Evolutionary conservation across 306 rosid genomes (phyloP), one percentile per base, ranked within the genome.

Genomic region (Astragalus membranaceus): DNA sequence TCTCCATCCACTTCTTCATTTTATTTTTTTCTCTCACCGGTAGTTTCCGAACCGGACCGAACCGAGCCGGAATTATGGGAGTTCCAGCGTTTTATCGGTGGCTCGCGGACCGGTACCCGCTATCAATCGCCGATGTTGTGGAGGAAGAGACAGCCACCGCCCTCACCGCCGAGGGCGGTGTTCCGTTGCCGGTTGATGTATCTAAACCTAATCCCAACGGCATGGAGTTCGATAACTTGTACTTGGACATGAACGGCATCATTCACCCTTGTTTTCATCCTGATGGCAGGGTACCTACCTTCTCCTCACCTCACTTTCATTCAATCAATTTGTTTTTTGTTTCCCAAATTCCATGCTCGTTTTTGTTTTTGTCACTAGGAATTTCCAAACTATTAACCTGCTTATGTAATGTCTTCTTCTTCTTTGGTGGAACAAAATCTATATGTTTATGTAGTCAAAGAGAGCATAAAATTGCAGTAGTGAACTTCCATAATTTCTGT

Each of bases 191-290:
- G 6, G 76, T 92, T 15, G 92, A 90, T 62, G 85, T 86, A 8
- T 87, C 96, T 43, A 79, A 75, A 75, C 98, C 96, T 20, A 90
- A 94, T 79, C 97, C 98, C 49, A 94, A 94, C 46, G 97, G 96
- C 63, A 75, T 79, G 65, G 98, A 94, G 84, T 94, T 90, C 79
- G 98, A 94, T 61, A 94, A 90, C 75, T 20, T 94, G 83, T 94
- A 94, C 65, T 67, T 94, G 65, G 98, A 94, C 81, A 90, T 94
- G 98, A 94, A 94, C 78, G 92, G 91, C 10, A 90, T 94, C 76
- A 90, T 94, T 36, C 98, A 94, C 56, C 98, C 98, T 3, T 94
- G 98, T 67, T 94, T 94, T 81, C 98, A 94, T 26, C 98, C 98
- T 0, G 98, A 94, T 1, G 97, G 96, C 79, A 87, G 80, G 96